These are phyloP conservation scores for Schwanniomyces occidentalis DNA, from an alignment of 805 yeast species.

Conservation along the genomic window DNA sequence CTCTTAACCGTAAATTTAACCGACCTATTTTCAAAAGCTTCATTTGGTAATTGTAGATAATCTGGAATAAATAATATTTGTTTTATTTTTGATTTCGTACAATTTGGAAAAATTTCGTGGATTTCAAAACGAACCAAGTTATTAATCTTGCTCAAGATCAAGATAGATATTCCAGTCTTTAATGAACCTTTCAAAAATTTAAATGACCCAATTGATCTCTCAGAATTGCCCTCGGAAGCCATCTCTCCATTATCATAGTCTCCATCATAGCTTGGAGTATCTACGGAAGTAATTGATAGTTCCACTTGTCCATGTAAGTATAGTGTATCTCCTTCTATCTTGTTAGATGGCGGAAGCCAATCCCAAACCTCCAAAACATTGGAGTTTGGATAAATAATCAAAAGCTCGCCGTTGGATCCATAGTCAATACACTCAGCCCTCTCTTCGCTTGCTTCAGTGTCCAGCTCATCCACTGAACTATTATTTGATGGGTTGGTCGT, in stretches of 20 bases:
- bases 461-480: slow-evolving; percentile 1
- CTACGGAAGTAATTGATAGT: slow-evolving; percentile 3
- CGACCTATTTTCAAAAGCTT: not conserved
- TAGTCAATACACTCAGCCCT: slow-evolving; percentile 15
- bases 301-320: slow-evolving; percentile 17
- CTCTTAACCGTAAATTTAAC: slow-evolving; percentile 16
- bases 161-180: slow-evolving; percentile 8
- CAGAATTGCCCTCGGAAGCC: not conserved
- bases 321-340: slow-evolving; percentile 25
- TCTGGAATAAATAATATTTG: slow-evolving; percentile 11
- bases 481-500: not conserved
- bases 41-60: slow-evolving; percentile 1
- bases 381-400: slow-evolving; percentile 21
- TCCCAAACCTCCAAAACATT: slow-evolving; percentile 34
- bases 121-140: slow-evolving; percentile 1
- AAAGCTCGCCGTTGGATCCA: slow-evolving; percentile 35
- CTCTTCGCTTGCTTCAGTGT: slow-evolving; percentile 3
- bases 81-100: not conserved
- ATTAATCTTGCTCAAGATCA: slow-evolving; percentile 3
- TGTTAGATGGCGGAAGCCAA: slow-evolving; percentile 22
- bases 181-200: slow-evolving; percentile 8
- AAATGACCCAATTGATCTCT: slow-evolving; percentile 9
- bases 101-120: slow-evolving; percentile 1
- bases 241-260: too few species aligned
- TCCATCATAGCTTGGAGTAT: too few species aligned